These are phyloP conservation scores for Parsonsia alboflavescens DNA, from an alignment of 257 asterid genomes.

Conservation along the genomic window DNA sequence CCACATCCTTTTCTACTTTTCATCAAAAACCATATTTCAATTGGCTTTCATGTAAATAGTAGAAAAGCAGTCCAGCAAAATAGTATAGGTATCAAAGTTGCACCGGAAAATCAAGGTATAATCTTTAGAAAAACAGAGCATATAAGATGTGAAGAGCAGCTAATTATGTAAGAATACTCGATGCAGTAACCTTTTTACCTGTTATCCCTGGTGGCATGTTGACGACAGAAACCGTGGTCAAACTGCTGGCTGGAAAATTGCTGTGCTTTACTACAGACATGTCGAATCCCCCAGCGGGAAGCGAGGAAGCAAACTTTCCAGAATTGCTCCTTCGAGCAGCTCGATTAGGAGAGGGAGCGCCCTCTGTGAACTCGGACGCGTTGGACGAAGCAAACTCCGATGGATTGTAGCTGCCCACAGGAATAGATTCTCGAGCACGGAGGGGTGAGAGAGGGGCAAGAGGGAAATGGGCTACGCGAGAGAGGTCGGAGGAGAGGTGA, in stretches of 20 bases:
- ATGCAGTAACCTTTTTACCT: slow-evolving; percentile 25
- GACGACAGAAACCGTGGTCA: slow-evolving; percentile 37
- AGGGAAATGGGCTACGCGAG: slow-evolving; percentile 38
- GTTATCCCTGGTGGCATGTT: slow-evolving; percentile 32
- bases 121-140: neutral
- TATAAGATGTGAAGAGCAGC: neutral
- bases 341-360: slow-evolving; percentile 34
- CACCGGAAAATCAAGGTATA: neutral
- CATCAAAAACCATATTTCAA: slow-evolving; percentile 3
- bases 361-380: slow-evolving; percentile 50
- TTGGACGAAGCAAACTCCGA: slow-evolving; percentile 61
- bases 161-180: neutral
- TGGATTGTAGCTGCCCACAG: slow-evolving; percentile 68
- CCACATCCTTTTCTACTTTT: slow-evolving; percentile 44
- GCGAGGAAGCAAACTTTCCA: slow-evolving; percentile 60
- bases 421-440: slow-evolving; percentile 52
- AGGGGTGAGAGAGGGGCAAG: slow-evolving; percentile 40
- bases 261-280: slow-evolving; percentile 42
- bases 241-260: slow-evolving; percentile 25
- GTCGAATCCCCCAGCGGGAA: slow-evolving; percentile 58
- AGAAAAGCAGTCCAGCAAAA: neutral
- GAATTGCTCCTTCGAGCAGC: slow-evolving; percentile 38
- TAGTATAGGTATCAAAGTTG: neutral
- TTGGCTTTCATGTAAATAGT: neutral
- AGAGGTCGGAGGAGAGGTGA: slow-evolving; percentile 39